Conservation (phyloP, 202 grass and related monocot species). For the Tripidium arundinaceum region DNA sequence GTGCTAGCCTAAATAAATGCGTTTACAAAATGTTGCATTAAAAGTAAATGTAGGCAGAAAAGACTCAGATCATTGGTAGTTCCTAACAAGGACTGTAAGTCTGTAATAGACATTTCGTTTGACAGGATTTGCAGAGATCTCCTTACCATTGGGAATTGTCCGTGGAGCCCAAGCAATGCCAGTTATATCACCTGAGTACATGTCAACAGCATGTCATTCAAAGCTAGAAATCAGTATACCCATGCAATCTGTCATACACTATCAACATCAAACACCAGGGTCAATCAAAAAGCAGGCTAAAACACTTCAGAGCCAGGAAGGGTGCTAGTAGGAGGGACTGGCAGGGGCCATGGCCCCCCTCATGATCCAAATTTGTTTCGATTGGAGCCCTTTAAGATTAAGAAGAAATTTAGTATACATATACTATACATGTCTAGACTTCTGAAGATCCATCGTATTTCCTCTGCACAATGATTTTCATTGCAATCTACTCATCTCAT, state of each 20-base stretch:
- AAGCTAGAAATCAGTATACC: constrained; percentile 7
- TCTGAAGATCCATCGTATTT: no score
- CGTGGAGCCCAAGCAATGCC: constrained; percentile 76
- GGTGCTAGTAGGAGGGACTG: not conserved
- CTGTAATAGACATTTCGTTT: not conserved
- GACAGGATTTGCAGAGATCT: not conserved
- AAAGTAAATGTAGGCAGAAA: not conserved
- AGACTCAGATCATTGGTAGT: not conserved
- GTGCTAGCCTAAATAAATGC: not conserved
- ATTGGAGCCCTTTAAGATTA: not conserved
- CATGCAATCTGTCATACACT: not conserved
- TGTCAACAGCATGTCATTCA: constrained; percentile 22
- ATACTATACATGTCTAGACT: no score
- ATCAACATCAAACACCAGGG: not conserved
- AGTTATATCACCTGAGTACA: constrained; percentile 71
- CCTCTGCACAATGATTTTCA: no score
- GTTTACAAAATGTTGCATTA: not conserved
- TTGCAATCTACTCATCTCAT: not conserved
- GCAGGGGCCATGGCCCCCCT: not conserved
- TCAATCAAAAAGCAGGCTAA: not conserved
- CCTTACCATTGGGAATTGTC: constrained; percentile 60
- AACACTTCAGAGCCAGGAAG: not conserved
- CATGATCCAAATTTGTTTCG: not conserved
- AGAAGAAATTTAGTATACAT: not conserved
- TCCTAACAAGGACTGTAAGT: not conserved